A percentile compares a stretch with the other conserved stretches of the same genome.
Conservation (phyloP, 305 asterid species). For the Salvia sclarea region DNA sequence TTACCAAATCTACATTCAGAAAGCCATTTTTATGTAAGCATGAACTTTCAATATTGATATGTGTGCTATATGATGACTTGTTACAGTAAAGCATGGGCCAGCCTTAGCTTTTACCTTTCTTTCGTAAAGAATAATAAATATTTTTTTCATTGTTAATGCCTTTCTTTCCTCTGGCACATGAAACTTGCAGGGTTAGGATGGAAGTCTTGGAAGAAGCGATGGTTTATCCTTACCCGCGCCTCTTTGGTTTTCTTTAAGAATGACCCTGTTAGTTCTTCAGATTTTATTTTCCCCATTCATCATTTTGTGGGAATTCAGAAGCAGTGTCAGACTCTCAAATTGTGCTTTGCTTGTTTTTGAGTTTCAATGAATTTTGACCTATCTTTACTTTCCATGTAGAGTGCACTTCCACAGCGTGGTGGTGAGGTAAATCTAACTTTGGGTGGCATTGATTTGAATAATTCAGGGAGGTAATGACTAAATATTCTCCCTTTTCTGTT, state of each 20-base stretch:
- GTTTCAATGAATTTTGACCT: conserved; percentile 25
- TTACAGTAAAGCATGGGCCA: conserved; percentile 5
- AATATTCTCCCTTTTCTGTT: conserved; percentile 12
- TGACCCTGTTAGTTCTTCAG: conserved; percentile 74
- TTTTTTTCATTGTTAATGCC: conserved; percentile 21
- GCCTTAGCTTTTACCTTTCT: neutral
- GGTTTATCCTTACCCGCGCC: conserved; percentile 97
- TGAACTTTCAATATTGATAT: neutral
- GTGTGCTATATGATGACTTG: conserved; percentile 21
- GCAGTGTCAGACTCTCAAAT: conserved; percentile 21
- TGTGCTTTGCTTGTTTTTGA: conserved; percentile 18
- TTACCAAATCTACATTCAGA: no score
- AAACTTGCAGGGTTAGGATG: conserved; percentile 88
- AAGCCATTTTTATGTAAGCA: no score
- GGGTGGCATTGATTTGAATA: conserved; percentile 96
- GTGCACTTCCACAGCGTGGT: conserved; percentile 93
- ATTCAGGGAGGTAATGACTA: conserved; percentile 82
- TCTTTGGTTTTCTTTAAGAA: conserved; percentile 92
- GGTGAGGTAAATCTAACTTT: conserved; percentile 96
- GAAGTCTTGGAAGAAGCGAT: conserved; percentile 97
- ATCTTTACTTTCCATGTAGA: conserved; percentile 47
- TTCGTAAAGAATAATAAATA: conserved; percentile 20
- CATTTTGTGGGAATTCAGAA: conserved; percentile 6
- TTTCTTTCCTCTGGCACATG: conserved; percentile 15
- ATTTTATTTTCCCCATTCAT: conserved; percentile 19